Percentiles rank a stretch among this genome's conserved stretches.
Evolutionary conservation across 2,329 filamentous ascomycete genomes (phyloP).

Genomic region (Cordyceps farinosa): DNA sequence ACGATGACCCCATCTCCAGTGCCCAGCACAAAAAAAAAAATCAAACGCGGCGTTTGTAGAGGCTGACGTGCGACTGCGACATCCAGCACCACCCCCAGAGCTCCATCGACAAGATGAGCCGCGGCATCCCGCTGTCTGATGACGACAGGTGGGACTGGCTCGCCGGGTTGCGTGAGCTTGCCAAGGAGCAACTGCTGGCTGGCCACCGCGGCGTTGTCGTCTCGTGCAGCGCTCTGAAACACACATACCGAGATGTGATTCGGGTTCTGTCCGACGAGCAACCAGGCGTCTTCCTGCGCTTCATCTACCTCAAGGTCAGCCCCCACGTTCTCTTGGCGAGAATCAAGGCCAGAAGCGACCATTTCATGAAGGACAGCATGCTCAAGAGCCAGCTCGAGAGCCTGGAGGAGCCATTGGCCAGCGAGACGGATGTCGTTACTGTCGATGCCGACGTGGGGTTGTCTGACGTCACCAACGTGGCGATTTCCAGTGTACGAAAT

Average conservation of each 20-base stretch:
- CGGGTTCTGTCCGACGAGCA: slow-evolving; percentile 49
- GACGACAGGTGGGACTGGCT: slow-evolving; percentile 71
- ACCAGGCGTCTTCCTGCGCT: slow-evolving; percentile 54
- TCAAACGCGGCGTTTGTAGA: neutral
- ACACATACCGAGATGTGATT: slow-evolving; percentile 64
- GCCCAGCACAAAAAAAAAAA: neutral
- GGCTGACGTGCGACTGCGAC: neutral
- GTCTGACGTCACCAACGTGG: slow-evolving; percentile 13
- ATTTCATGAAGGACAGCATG: slow-evolving; percentile 71
- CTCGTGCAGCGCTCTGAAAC: slow-evolving; percentile 66
- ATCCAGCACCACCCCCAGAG: slow-evolving; percentile 47
- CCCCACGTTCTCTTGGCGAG: slow-evolving; percentile 56
- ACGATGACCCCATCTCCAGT: slow-evolving; percentile 24
- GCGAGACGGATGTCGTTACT: slow-evolving; percentile 42
- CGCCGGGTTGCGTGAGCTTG: slow-evolving; percentile 44
- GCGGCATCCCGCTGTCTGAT: slow-evolving; percentile 60
- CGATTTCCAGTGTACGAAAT: neutral
- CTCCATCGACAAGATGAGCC: slow-evolving; percentile 63
- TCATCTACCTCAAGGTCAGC: slow-evolving; percentile 60
- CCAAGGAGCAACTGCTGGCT: slow-evolving; percentile 20
- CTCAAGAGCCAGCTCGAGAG: slow-evolving; percentile 62
- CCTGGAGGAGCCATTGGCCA: slow-evolving; percentile 55
- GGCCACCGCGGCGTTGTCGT: slow-evolving; percentile 43
- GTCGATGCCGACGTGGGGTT: slow-evolving; percentile 31
- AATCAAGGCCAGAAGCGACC: slow-evolving; percentile 55